phyloP scores from a whole-genome alignment of 495 filamentous ascomycete genomes.

The Xylaria longipes region DNA sequence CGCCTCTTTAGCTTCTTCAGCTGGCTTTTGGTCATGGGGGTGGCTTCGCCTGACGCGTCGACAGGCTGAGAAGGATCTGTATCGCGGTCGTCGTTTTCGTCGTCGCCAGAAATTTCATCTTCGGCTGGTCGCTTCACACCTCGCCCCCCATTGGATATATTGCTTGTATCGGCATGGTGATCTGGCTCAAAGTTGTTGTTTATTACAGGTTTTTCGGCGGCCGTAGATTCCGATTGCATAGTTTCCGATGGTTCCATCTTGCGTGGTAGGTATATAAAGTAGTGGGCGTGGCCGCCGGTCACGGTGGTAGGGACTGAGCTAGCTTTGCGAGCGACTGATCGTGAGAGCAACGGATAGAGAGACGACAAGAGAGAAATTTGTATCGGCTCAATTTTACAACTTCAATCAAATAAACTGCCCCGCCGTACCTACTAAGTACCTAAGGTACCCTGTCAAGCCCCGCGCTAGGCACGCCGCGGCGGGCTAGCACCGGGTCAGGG shows the following conservation, averaged over 20 bases:
- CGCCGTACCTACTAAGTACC: not conserved
- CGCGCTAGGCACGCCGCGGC: not conserved
- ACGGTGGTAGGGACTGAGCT: not conserved
- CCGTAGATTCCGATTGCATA: not conserved
- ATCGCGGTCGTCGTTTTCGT: not conserved
- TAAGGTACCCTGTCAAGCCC: not conserved
- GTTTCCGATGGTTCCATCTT: constrained; percentile 18
- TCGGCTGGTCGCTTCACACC: constrained; percentile 27
- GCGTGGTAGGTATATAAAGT: not conserved
- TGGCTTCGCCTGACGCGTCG: constrained; percentile 28
- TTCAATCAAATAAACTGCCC: not conserved
- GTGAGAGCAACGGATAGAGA: not conserved
- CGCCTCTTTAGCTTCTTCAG: constrained; percentile 72
- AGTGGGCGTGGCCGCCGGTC: not conserved
- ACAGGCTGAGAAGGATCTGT: constrained; percentile 13
- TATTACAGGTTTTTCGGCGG: not conserved
- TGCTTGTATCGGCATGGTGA: not conserved
- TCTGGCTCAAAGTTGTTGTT: not conserved
- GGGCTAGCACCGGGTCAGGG: no score
- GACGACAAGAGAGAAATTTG: constrained; percentile 8
- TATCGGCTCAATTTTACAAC: not conserved
- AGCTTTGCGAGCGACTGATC: not conserved
- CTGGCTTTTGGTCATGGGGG: constrained; percentile 76
- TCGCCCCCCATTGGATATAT: not conserved
- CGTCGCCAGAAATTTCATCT: constrained; percentile 12